These are phyloP conservation scores for Leccinum glutinopallens DNA, from an alignment of 1,284 basidiomycete species.

Conservation along the genomic window DNA sequence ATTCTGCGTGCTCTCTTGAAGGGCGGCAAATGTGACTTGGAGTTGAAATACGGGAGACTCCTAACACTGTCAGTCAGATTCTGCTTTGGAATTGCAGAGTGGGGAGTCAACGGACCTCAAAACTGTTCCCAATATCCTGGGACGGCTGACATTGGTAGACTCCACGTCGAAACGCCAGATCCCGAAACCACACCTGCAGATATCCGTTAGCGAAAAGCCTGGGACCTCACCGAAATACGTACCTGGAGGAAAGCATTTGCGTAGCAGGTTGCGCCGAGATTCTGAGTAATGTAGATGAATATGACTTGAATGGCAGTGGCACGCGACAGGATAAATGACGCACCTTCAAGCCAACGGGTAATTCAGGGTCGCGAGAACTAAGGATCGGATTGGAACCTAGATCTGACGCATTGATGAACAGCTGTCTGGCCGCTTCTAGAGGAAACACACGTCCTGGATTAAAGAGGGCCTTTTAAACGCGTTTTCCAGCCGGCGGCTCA, in stretches of 20 bases:
- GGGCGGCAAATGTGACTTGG: conserved; percentile 77
- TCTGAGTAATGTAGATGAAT: conserved; percentile 46
- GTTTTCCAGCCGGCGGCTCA: conserved; percentile 31
- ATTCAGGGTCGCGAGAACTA: conserved; percentile 49
- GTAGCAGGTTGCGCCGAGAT: conserved; percentile 92
- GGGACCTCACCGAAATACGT: conserved; percentile 13
- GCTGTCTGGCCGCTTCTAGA: conserved; percentile 52
- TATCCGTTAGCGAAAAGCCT: conserved; percentile 9
- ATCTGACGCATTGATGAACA: conserved; percentile 55
- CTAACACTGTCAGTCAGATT: conserved; percentile 37
- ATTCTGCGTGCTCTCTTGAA: conserved; percentile 69
- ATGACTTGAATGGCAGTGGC: background rate
- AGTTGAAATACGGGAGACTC: conserved; percentile 75
- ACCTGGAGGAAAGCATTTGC: conserved; percentile 92
- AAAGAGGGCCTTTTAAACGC: conserved; percentile 17
- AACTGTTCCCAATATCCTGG: conserved; percentile 49
- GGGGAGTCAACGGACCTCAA: conserved; percentile 47
- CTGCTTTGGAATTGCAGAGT: conserved; percentile 2
- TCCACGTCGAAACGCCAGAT: conserved; percentile 59
- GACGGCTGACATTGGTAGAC: conserved; percentile 51
- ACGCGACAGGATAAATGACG: conserved; percentile 12
- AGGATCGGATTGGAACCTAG: conserved; percentile 56
- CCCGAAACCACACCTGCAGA: conserved; percentile 61
- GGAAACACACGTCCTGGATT: conserved; percentile 18
- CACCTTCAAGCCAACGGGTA: conserved; percentile 82